Percentiles rank a stretch among this genome's conserved stretches.
These are phyloP conservation scores for Zea mays DNA, from an alignment of 176 grass and related monocot genomes.

Conservation along the genomic window DNA sequence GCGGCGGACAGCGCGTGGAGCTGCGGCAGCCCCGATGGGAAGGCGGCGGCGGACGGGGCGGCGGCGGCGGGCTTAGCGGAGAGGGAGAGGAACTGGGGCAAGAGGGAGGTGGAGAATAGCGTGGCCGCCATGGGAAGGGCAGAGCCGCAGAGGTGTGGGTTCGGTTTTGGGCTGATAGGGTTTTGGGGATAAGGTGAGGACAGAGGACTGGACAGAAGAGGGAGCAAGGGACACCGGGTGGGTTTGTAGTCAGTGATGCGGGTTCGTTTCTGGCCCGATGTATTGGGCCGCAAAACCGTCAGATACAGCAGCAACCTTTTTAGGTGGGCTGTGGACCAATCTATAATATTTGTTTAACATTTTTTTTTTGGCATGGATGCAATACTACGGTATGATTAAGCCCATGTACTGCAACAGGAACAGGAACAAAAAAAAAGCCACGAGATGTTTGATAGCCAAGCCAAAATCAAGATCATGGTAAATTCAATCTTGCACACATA, in stretches of 20 bases:
- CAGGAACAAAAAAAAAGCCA: too few species aligned
- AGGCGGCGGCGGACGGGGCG: background rate
- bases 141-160: too few species aligned
- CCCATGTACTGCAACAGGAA: too few species aligned
- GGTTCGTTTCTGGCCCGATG: background rate
- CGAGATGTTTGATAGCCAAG: too few species aligned
- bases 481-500: too few species aligned
- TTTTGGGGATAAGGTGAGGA: conserved; percentile 48
- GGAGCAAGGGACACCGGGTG: too few species aligned
- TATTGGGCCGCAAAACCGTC: background rate
- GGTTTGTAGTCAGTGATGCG: background rate
- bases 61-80: conserved; percentile 14
- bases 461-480: too few species aligned
- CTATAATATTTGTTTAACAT: too few species aligned
- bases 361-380: too few species aligned
- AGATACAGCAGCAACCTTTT: background rate
- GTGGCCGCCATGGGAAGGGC: conserved; percentile 31
- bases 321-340: background rate
- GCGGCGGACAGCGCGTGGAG: conserved; percentile 21
- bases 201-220: background rate
- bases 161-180: conserved; percentile 26
- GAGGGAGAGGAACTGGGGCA: conserved; percentile 32
- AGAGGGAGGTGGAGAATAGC: conserved; percentile 39
- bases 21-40: conserved; percentile 23
- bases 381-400: too few species aligned